These are phyloP conservation scores for Boletales sp. DNA, from an alignment of 768 basidiomycete genomes.

Conservation along the genomic window DNA sequence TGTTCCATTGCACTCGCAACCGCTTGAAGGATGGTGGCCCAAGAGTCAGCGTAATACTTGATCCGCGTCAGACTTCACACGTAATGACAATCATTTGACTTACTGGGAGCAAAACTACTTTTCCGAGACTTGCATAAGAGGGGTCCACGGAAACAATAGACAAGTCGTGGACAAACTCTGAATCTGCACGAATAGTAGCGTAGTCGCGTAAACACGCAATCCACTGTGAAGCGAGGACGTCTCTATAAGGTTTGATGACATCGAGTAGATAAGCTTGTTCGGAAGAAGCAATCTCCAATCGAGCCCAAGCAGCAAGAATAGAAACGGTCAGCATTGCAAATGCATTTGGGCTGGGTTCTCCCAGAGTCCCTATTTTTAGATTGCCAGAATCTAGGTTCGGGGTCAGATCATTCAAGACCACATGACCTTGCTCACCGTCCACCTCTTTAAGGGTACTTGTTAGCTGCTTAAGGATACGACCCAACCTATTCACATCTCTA, in stretches of 20 bases:
- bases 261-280: constrained; percentile 73
- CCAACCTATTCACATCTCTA: constrained; percentile 88
- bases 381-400: constrained; percentile 67
- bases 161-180: constrained; percentile 76
- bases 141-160: constrained; percentile 74
- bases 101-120: constrained; percentile 89
- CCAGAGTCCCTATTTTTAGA: constrained; percentile 81
- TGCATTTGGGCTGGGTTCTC: constrained; percentile 88
- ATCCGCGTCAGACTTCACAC: neutral
- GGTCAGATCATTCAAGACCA: constrained; percentile 3
- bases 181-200: constrained; percentile 84
- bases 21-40: constrained; percentile 81
- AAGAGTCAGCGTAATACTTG: constrained; percentile 85
- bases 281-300: constrained; percentile 75
- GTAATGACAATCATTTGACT: constrained; percentile 26
- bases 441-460: constrained; percentile 87
- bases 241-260: constrained; percentile 78
- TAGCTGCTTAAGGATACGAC: constrained; percentile 85
- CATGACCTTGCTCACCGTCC: constrained; percentile 52
- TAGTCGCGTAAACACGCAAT: constrained; percentile 87
- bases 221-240: constrained; percentile 80
- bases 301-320: constrained; percentile 92
- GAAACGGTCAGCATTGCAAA: constrained; percentile 93
- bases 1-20: constrained; percentile 75
- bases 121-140: constrained; percentile 82